A percentile compares a stretch with the other conserved stretches of the same genome.
Evolutionary conservation across 495 filamentous ascomycete genomes (phyloP).

Genomic region (Pseudomonodictys pantanalensis): DNA sequence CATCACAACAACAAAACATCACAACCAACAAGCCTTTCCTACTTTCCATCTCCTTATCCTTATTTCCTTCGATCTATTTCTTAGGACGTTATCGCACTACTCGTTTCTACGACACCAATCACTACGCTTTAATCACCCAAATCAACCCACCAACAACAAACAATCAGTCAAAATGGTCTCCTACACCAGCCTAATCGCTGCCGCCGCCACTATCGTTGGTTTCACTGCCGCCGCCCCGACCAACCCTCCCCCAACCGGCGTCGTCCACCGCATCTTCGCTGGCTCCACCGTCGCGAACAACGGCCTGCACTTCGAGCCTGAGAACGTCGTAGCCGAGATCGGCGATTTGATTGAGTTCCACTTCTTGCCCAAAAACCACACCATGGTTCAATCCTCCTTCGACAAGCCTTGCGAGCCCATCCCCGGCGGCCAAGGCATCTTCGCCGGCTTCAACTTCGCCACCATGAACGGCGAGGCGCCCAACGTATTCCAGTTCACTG

Average conservation of each 20-base stretch:
- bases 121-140: slow-evolving; percentile 1
- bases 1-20: slow-evolving; percentile 14
- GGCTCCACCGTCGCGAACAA: slow-evolving; percentile 24
- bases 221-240: slow-evolving; percentile 15
- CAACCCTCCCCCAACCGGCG: slow-evolving; percentile 1
- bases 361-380: slow-evolving; percentile 35
- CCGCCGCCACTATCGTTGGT: slow-evolving; percentile 6
- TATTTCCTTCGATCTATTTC: slow-evolving; percentile 4
- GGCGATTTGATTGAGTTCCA: slow-evolving; percentile 33
- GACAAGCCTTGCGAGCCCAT: slow-evolving; percentile 31
- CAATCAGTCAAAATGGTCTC: slow-evolving; percentile 28
- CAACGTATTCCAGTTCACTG: slow-evolving; percentile 26
- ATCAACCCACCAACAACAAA: background rate
- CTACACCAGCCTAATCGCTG: slow-evolving; percentile 13
- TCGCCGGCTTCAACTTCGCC: slow-evolving; percentile 32
- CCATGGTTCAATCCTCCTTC: slow-evolving; percentile 32
- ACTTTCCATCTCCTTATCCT: background rate
- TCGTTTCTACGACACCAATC: slow-evolving; percentile 5
- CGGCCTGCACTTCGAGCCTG: slow-evolving; percentile 31
- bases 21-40: background rate
- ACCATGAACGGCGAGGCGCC: slow-evolving; percentile 19
- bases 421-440: slow-evolving; percentile 12
- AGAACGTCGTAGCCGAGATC: slow-evolving; percentile 32
- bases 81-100: slow-evolving; percentile 2
- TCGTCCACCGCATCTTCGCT: slow-evolving; percentile 30